A percentile compares a stretch with the other conserved stretches of the same genome.
Conservation (phyloP, 1,139 yeast genomes). For the Yamadazyma mexicana region DNA sequence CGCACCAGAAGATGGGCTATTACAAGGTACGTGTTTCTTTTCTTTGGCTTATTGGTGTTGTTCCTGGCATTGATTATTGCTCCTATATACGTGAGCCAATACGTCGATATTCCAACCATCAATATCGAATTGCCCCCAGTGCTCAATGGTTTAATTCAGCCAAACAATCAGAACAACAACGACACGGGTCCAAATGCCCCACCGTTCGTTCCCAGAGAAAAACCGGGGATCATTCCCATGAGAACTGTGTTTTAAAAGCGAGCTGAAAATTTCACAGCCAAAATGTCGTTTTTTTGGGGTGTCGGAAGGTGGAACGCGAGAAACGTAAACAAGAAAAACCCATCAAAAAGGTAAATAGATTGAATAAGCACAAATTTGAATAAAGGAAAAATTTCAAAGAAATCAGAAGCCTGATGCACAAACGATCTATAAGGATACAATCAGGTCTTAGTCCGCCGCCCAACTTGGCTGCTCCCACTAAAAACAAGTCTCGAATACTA, state of each 20-base stretch:
- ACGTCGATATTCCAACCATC: conserved; percentile 17
- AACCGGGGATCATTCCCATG: conserved; percentile 18
- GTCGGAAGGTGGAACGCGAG: neutral
- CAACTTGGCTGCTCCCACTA: conserved; percentile 5
- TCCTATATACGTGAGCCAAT: conserved; percentile 19
- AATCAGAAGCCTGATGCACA: conserved; percentile 7
- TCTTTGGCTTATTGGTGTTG: conserved; percentile 17
- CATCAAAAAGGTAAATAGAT: neutral
- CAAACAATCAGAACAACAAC: conserved; percentile 54
- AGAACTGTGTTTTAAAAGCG: conserved; percentile 8
- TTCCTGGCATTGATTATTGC: conserved; percentile 21
- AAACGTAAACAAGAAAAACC: conserved; percentile 4
- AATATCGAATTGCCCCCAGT: conserved; percentile 10
- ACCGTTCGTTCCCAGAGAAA: conserved; percentile 15
- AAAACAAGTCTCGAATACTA: conserved; percentile 15
- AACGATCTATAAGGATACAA: conserved; percentile 9
- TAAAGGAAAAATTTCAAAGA: too few relatives aligned
- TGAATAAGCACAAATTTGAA: neutral
- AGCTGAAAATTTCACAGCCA: conserved; percentile 1
- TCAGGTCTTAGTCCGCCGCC: conserved; percentile 14
- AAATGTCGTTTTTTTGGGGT: neutral
- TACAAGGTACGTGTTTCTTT: conserved; percentile 21
- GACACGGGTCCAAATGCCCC: conserved; percentile 56
- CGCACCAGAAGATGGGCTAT: conserved; percentile 19
- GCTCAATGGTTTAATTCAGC: conserved; percentile 51